phyloP scores from a whole-genome alignment of 2,329 filamentous ascomycete species.

The Plectosphaerella cucumerina region DNA sequence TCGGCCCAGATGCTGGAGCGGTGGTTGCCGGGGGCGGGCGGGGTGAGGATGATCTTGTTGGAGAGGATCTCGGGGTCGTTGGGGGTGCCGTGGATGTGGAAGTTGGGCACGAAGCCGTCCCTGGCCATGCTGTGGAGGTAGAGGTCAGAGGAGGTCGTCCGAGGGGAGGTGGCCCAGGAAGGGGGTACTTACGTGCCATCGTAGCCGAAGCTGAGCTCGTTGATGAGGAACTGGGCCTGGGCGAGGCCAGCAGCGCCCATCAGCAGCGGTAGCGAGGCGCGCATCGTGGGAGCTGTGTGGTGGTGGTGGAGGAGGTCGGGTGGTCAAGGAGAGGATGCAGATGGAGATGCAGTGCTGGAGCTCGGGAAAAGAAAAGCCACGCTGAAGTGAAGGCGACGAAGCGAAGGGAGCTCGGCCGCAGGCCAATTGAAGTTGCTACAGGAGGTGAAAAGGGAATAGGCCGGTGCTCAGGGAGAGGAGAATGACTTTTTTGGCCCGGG shows the following conservation, averaged over 20 bases:
- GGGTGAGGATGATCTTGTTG: constrained; percentile 89
- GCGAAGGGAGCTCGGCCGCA: constrained; percentile 9
- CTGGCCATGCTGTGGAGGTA: constrained; percentile 10
- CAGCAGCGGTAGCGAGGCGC: constrained; percentile 35
- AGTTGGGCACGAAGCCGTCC: constrained; percentile 42
- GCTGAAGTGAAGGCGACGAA: constrained; percentile 6
- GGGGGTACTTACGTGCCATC: constrained; percentile 48
- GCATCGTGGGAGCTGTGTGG: constrained; percentile 32
- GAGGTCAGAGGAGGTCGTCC: not conserved
- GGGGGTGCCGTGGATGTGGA: constrained; percentile 52
- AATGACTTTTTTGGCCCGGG: not conserved
- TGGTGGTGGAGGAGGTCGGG: not conserved
- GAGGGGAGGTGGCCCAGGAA: not conserved
- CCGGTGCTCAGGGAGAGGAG: constrained; percentile 6
- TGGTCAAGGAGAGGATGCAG: not conserved
- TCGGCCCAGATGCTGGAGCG: constrained; percentile 81
- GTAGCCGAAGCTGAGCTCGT: constrained; percentile 74
- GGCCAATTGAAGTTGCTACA: constrained; percentile 9
- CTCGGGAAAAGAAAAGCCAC: not conserved
- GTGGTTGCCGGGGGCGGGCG: constrained; percentile 79
- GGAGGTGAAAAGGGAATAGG: constrained; percentile 8
- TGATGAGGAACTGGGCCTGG: constrained; percentile 64
- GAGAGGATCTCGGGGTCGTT: constrained; percentile 64
- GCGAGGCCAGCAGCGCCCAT: constrained; percentile 43
- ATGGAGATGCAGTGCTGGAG: constrained; percentile 1